Percentiles rank a stretch among this genome's conserved stretches.
phyloP scores from a whole-genome alignment of 108 stramenopile species.

The Skeletonema menzelii region DNA sequence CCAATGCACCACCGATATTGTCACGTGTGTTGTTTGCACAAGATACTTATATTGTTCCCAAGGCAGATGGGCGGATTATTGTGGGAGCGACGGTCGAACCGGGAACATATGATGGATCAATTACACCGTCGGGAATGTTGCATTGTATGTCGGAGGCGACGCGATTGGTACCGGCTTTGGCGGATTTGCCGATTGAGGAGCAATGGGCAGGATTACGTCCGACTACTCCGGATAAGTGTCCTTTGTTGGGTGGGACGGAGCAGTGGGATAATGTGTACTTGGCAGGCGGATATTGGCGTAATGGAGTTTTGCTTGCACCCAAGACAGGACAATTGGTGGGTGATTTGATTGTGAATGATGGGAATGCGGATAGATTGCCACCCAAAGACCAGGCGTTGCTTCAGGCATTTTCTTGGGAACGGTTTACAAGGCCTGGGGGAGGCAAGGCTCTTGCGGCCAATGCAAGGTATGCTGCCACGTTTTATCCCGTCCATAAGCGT shows the following conservation, averaged over 20 bases:
- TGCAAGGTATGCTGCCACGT: conserved; percentile 75
- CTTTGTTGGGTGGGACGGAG: conserved; percentile 79
- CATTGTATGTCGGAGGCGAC: conserved; percentile 69
- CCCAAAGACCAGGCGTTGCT: conserved; percentile 54
- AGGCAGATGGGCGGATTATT: conserved; percentile 88
- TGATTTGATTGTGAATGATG: conserved; percentile 34
- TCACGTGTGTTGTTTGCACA: conserved; percentile 86
- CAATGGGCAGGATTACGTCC: conserved; percentile 94
- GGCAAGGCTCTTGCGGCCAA: conserved; percentile 66
- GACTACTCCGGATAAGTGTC: conserved; percentile 91
- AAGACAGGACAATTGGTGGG: conserved; percentile 78
- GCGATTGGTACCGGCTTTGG: conserved; percentile 78
- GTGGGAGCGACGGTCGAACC: conserved; percentile 93
- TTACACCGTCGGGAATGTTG: conserved; percentile 82
- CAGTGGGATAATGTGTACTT: conserved; percentile 84
- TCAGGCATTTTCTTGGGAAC: conserved; percentile 78
- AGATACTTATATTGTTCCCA: conserved; percentile 95
- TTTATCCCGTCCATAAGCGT: conserved; percentile 78
- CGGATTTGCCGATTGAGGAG: conserved; percentile 82
- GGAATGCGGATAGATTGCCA: conserved; percentile 18
- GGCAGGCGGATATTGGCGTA: conserved; percentile 95
- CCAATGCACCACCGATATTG: conserved; percentile 57
- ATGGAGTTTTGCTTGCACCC: conserved; percentile 92
- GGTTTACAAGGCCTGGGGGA: conserved; percentile 69
- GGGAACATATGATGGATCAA: conserved; percentile 69